Percentiles rank a stretch among this genome's conserved stretches.
Evolutionary conservation across 2,329 filamentous ascomycete genomes (phyloP).

Genomic region (Pyricularia sp.): DNA sequence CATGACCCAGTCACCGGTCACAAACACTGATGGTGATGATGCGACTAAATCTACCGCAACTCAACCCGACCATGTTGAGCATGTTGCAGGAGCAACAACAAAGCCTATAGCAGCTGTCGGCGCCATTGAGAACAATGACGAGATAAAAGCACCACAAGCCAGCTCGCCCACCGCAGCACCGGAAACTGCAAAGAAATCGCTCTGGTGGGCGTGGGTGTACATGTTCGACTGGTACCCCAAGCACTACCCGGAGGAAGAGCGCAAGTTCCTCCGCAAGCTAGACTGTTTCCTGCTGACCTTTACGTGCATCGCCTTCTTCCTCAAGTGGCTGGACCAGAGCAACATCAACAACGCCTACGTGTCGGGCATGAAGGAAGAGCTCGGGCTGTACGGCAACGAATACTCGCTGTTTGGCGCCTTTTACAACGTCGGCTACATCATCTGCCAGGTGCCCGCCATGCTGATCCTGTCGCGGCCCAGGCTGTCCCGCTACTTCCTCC

Average conservation of each 20-base stretch:
- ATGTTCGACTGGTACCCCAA: slow-evolving; percentile 27
- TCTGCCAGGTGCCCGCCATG: slow-evolving; percentile 50
- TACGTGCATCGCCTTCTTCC: slow-evolving; percentile 32
- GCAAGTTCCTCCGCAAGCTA: slow-evolving; percentile 32
- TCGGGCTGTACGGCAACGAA: slow-evolving; percentile 27
- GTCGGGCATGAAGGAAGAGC: slow-evolving; percentile 32
- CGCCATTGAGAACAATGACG: neutral
- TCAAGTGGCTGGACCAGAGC: slow-evolving; percentile 31
- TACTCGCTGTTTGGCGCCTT: slow-evolving; percentile 40
- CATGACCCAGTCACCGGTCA: neutral
- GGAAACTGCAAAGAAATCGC: neutral
- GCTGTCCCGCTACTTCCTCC: slow-evolving; percentile 46
- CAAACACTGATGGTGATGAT: too few relatives aligned
- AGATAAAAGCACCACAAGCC: neutral
- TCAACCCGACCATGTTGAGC: neutral
- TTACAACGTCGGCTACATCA: slow-evolving; percentile 21
- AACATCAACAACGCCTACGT: slow-evolving; percentile 36
- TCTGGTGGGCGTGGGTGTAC: neutral
- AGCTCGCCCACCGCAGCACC: neutral
- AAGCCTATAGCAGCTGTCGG: neutral
- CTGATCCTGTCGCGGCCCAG: slow-evolving; percentile 49
- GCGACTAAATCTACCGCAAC: neutral
- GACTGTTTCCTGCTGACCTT: slow-evolving; percentile 30
- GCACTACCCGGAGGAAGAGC: slow-evolving; percentile 25
- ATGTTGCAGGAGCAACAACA: neutral